Conservation (phyloP, 768 basidiomycete genomes). For the Termitomyces sp. region DNA sequence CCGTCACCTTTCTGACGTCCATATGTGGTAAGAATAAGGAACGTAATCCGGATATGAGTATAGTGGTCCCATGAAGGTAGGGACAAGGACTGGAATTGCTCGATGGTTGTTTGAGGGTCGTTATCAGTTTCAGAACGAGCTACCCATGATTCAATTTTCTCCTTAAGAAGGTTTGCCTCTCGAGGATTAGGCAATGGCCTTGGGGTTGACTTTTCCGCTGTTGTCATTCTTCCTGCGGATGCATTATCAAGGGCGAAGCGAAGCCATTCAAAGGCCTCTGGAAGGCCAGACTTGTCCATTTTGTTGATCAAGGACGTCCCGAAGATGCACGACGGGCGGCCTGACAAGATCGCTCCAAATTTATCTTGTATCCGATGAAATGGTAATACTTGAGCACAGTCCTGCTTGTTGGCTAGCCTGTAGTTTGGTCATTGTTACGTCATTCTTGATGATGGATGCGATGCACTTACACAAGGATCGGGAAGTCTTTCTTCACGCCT, state of each 20-base stretch:
- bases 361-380: conserved; percentile 37
- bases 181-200: conserved; percentile 11
- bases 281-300: conserved; percentile 22
- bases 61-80: conserved; percentile 45
- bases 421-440: neutral
- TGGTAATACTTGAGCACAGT: conserved; percentile 45
- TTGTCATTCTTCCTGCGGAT: conserved; percentile 5
- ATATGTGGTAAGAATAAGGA: conserved; percentile 30
- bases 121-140: conserved; percentile 22
- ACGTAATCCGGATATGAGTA: conserved; percentile 39
- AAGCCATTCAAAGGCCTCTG: conserved; percentile 37
- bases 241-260: conserved; percentile 22
- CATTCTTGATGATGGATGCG: conserved; percentile 24
- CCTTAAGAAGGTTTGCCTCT: conserved; percentile 18
- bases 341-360: conserved; percentile 24
- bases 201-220: neutral
- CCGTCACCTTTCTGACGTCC: conserved; percentile 35
- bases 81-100: conserved; percentile 24
- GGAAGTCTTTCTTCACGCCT: conserved; percentile 4
- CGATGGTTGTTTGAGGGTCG: conserved; percentile 25
- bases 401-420: conserved; percentile 59
- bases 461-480: conserved; percentile 21
- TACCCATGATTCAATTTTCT: conserved; percentile 33
- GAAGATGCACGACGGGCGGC: conserved; percentile 23
- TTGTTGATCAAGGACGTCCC: conserved; percentile 16